Percentiles rank a stretch among this genome's conserved stretches.
phyloP scores from a whole-genome alignment of 176 grass and related monocot genomes.

The Juncus effusus region DNA sequence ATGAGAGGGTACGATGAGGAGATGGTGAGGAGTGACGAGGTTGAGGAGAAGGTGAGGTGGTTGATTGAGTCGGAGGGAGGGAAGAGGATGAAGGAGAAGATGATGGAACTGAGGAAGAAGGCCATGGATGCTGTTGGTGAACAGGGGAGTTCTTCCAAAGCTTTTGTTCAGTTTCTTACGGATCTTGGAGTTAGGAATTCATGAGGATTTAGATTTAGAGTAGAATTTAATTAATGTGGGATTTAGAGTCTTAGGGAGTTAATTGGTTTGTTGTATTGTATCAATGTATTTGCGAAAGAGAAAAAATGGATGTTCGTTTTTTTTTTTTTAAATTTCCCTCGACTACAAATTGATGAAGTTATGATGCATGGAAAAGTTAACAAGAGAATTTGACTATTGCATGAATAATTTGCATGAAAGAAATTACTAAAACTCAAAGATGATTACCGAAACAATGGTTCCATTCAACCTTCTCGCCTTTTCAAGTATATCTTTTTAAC shows the following conservation, averaged over 20 bases:
- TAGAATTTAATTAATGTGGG: too few relatives aligned
- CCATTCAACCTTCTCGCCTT: too few relatives aligned
- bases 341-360: too few relatives aligned
- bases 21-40: constrained; percentile 37
- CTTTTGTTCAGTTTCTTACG: constrained; percentile 29
- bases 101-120: constrained; percentile 20
- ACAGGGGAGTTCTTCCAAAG: constrained; percentile 39
- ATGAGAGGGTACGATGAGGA: constrained; percentile 55
- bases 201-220: too few relatives aligned
- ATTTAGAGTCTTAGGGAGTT: neutral
- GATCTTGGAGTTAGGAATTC: too few relatives aligned
- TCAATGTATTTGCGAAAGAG: neutral
- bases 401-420: neutral
- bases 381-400: too few relatives aligned
- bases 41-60: constrained; percentile 49
- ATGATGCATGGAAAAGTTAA: too few relatives aligned
- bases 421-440: neutral
- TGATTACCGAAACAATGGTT: neutral
- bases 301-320: neutral
- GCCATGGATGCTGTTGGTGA: constrained; percentile 34
- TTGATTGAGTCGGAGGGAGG: constrained; percentile 58
- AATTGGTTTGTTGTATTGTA: neutral
- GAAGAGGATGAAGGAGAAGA: constrained; percentile 24
- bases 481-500: too few relatives aligned
- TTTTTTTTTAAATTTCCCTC: too few relatives aligned